phyloP scores from a whole-genome alignment of 768 basidiomycete species.

The Xerocomus spinulosus region DNA sequence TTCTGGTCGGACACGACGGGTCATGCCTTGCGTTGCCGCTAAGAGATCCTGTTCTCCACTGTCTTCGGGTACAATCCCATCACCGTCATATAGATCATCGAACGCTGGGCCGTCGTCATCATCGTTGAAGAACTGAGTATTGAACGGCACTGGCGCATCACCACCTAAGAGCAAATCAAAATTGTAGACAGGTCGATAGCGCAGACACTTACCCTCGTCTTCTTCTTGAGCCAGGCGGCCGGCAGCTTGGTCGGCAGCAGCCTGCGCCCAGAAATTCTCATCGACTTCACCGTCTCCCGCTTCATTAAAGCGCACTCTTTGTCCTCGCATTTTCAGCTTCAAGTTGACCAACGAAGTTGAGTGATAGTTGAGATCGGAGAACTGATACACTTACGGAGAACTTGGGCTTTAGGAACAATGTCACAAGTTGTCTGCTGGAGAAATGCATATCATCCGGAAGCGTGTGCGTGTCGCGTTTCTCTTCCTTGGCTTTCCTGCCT shows the following conservation, averaged over 20 bases:
- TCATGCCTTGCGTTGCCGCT: conserved; percentile 70
- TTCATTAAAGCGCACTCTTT: conserved; percentile 49
- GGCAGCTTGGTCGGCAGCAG: conserved; percentile 78
- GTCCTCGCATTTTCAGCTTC: conserved; percentile 88
- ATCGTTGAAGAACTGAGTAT: conserved; percentile 96
- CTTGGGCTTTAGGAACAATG: conserved; percentile 93
- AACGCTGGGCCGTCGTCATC: conserved; percentile 77
- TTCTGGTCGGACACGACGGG: conserved; percentile 79
- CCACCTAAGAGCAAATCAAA: conserved; percentile 29
- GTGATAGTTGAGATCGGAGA: background rate
- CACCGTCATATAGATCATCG: conserved; percentile 49
- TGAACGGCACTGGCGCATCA: conserved; percentile 70
- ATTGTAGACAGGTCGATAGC: background rate
- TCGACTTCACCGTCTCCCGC: conserved; percentile 85
- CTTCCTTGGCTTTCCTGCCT: conserved; percentile 46
- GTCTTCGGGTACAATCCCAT: conserved; percentile 46
- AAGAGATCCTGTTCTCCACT: conserved; percentile 84
- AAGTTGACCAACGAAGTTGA: conserved; percentile 1
- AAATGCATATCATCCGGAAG: conserved; percentile 99
- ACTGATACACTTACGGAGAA: conserved; percentile 62
- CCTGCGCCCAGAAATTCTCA: conserved; percentile 96
- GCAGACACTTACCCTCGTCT: conserved; percentile 52
- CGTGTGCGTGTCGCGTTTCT: conserved; percentile 69
- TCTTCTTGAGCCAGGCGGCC: conserved; percentile 49
- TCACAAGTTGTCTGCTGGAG: conserved; percentile 81